Conservation (phyloP, 768 basidiomycete species). For the Suillus ampliporus region DNA sequence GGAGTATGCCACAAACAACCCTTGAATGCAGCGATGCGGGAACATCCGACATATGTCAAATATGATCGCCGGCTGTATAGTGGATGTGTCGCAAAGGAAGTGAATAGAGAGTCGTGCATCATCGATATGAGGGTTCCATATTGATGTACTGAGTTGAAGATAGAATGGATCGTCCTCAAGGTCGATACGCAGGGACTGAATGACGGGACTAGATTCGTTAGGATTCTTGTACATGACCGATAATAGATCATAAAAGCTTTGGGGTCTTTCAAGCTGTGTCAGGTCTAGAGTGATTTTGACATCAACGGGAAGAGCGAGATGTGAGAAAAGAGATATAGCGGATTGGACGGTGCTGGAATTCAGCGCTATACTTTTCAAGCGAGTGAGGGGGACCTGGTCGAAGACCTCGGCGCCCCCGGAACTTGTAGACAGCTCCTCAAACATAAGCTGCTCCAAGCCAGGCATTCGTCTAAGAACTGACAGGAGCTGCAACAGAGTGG, state of each 20-base stretch:
- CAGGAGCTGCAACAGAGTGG: conserved; percentile 33
- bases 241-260: neutral
- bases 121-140: neutral
- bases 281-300: neutral
- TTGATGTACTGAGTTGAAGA: neutral
- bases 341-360: neutral
- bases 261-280: neutral
- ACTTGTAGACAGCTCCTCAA: neutral
- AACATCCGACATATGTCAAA: neutral
- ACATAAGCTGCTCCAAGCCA: conserved; percentile 16
- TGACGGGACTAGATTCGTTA: neutral
- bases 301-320: neutral
- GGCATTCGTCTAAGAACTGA: conserved; percentile 39
- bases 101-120: neutral
- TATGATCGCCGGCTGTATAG: neutral
- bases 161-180: neutral
- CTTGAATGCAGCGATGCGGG: neutral
- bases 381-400: neutral
- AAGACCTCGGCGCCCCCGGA: neutral
- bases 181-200: neutral
- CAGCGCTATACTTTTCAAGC: neutral
- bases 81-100: neutral
- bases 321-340: neutral
- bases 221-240: neutral
- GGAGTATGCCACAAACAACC: neutral